These are phyloP conservation scores for Neopestalotiopsis rosae DNA, from an alignment of 2,329 filamentous ascomycete species.

Conservation along the genomic window DNA sequence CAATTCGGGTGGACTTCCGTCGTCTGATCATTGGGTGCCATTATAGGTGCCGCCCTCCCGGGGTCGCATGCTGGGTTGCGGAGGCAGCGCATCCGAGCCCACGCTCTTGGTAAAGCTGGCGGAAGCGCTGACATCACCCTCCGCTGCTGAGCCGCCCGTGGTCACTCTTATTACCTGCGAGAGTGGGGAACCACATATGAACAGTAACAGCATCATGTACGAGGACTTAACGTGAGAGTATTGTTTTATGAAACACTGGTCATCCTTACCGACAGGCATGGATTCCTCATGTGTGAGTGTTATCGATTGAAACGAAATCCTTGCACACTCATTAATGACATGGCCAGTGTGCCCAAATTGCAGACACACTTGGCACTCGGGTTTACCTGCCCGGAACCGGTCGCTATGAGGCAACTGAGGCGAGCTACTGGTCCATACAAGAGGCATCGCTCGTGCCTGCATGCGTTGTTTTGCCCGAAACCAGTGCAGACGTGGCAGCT, in stretches of 20 bases:
- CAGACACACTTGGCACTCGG: slow-evolving; percentile 2
- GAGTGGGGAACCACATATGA: neutral
- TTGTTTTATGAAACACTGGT: neutral
- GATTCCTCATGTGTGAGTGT: neutral
- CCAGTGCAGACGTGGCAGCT: slow-evolving; percentile 13
- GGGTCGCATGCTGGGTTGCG: neutral
- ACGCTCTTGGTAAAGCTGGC: slow-evolving; percentile 4
- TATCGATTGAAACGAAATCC: neutral
- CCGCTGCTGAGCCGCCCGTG: slow-evolving; percentile 2
- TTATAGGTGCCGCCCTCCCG: neutral
- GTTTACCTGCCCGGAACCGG: slow-evolving; percentile 16
- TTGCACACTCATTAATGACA: neutral
- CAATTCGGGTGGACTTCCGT: neutral
- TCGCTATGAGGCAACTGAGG: slow-evolving; percentile 17
- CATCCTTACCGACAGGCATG: neutral
- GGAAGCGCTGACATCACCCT: neutral
- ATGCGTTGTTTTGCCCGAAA: slow-evolving; percentile 20
- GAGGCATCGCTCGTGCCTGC: slow-evolving; percentile 18
- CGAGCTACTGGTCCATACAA: slow-evolving; percentile 21
- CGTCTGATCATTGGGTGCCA: neutral
- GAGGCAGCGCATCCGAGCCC: slow-evolving; percentile 4
- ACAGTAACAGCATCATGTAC: too few relatives aligned
- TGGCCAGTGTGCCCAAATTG: neutral
- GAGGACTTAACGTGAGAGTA: too few relatives aligned
- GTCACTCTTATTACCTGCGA: neutral